A percentile compares a stretch with the other conserved stretches of the same genome.
Evolutionary conservation across 768 basidiomycete species (phyloP).

Genomic region (Lentinus tigrinus): DNA sequence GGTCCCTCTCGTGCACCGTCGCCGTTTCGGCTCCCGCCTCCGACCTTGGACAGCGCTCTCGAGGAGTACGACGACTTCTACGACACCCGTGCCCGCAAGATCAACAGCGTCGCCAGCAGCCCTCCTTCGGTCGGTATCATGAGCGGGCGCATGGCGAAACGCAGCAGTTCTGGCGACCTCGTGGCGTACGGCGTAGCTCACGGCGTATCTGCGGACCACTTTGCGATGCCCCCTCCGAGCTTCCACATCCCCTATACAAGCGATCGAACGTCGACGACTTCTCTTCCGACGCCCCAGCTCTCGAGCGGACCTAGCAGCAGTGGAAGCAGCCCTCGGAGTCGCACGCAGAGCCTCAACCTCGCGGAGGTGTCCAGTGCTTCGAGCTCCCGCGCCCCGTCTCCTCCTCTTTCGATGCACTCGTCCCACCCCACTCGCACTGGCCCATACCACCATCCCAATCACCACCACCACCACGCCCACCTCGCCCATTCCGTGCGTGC

Average conservation of each 20-base stretch:
- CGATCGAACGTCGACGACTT: conserved; percentile 22
- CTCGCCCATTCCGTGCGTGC: conserved; percentile 82
- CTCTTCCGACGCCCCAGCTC: conserved; percentile 56
- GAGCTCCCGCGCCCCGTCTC: conserved; percentile 62
- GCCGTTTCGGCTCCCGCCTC: conserved; percentile 62
- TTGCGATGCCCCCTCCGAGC: conserved; percentile 17
- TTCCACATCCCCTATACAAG: conserved; percentile 26
- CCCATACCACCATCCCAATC: conserved; percentile 9
- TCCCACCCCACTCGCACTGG: conserved; percentile 11
- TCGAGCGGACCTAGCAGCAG: conserved; percentile 66
- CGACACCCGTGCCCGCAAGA: conserved; percentile 22
- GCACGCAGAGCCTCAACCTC: conserved; percentile 38
- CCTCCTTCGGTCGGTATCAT: conserved; percentile 31
- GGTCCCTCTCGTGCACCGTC: conserved; percentile 71
- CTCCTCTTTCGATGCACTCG: conserved; percentile 29
- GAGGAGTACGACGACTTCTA: conserved; percentile 18
- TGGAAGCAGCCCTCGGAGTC: conserved; percentile 60
- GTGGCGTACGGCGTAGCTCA: conserved; percentile 27
- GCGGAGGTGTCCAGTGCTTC: conserved; percentile 31
- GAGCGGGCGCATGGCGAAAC: conserved; percentile 24
- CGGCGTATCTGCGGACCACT: conserved; percentile 27
- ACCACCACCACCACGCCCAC: conserved; percentile 49
- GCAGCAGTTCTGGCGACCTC: conserved; percentile 31
- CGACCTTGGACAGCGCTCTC: conserved; percentile 36
- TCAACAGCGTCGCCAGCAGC: conserved; percentile 36